Conservation (phyloP, 805 yeast species). For the Metschnikowia henanensis region DNA sequence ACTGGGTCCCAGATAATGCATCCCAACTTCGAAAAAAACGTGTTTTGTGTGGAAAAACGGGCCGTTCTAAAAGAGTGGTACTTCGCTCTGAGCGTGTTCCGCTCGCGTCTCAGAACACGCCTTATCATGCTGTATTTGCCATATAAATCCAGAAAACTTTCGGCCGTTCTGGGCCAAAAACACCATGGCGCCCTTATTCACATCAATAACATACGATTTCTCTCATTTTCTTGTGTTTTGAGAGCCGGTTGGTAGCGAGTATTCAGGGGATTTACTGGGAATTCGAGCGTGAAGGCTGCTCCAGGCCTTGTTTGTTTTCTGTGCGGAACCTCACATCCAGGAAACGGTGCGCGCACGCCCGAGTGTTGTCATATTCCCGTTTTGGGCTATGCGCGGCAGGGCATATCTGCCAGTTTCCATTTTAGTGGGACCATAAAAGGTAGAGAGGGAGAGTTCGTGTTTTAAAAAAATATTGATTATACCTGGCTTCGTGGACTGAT, state of each 20-base stretch:
- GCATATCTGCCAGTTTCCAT: no score
- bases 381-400: no score
- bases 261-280: slow-evolving; percentile 6
- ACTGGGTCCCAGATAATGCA: no score
- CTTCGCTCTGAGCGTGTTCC: neutral
- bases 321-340: slow-evolving; percentile 16
- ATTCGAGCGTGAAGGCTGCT: slow-evolving; percentile 7
- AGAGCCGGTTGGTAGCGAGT: slow-evolving; percentile 4
- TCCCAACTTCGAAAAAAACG: no score
- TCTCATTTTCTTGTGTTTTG: slow-evolving; percentile 23
- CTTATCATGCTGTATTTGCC: neutral
- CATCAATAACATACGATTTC: slow-evolving; percentile 27
- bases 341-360: slow-evolving; percentile 21
- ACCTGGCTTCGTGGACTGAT: no score
- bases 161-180: neutral
- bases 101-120: slow-evolving; percentile 2
- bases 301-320: slow-evolving; percentile 19
- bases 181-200: neutral
- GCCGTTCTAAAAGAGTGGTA: no score
- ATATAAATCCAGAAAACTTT: neutral
- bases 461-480: no score
- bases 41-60: neutral
- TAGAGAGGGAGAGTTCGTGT: neutral
- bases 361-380: slow-evolving; percentile 18
- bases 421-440: neutral